Percentiles rank a stretch among this genome's conserved stretches.
Evolutionary conservation across 495 filamentous ascomycete species (phyloP).

Genomic region (Rostrohypoxylon terebratum): DNA sequence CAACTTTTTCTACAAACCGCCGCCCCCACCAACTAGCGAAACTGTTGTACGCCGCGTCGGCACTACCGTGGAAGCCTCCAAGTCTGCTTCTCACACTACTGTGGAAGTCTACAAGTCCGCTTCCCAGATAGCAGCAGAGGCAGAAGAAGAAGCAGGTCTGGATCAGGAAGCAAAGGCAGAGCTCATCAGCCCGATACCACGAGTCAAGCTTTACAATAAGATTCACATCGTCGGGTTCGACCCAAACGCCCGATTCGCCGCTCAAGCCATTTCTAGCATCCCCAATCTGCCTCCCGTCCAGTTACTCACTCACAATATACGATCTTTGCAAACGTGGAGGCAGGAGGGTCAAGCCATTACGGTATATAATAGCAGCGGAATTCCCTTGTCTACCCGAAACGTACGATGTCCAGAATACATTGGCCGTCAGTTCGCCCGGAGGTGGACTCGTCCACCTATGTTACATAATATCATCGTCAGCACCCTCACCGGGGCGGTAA

Average conservation of each 20-base stretch:
- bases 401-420: conserved; percentile 35
- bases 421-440: neutral
- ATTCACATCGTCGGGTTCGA: conserved; percentile 67
- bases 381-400: conserved; percentile 20
- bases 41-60: neutral
- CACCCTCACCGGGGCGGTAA: conserved; percentile 68
- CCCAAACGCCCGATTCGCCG: conserved; percentile 61
- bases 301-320: conserved; percentile 46
- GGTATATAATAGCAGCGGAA: conserved; percentile 18
- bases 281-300: conserved; percentile 46
- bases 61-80: neutral
- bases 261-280: conserved; percentile 60
- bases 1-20: conserved; percentile 23
- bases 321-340: conserved; percentile 42
- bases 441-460: conserved; percentile 32
- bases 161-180: neutral
- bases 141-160: neutral
- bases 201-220: conserved; percentile 45
- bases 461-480: conserved; percentile 81
- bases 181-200: neutral
- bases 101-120: neutral
- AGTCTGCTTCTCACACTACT: neutral
- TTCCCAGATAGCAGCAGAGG: conserved; percentile 1
- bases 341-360: conserved; percentile 38
- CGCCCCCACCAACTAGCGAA: conserved; percentile 11